phyloP scores from a whole-genome alignment of 2,329 filamentous ascomycete genomes.

The Botrytis porri region DNA sequence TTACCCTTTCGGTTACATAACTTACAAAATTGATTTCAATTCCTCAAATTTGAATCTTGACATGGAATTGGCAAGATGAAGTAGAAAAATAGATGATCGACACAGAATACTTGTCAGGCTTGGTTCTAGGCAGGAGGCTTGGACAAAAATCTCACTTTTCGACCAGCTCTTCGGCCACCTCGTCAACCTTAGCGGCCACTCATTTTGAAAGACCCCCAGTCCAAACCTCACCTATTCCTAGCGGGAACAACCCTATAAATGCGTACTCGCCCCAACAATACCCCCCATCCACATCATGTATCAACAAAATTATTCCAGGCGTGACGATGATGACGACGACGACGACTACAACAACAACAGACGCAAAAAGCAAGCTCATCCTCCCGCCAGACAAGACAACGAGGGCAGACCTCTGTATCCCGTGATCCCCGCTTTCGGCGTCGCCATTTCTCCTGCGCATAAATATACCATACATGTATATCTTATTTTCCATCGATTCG shows the following conservation, averaged over 20 bases:
- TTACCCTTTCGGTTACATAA: neutral
- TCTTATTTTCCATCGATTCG: neutral
- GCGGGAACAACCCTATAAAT: neutral
- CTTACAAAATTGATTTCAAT: neutral
- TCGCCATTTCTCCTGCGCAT: neutral
- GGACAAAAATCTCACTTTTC: neutral
- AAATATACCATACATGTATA: neutral
- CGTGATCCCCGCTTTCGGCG: neutral
- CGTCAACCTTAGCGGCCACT: neutral
- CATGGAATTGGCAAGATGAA: neutral
- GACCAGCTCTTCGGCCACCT: neutral
- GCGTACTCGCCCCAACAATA: neutral
- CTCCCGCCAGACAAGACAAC: neutral
- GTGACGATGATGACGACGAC: neutral
- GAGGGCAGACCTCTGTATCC: too few relatives aligned
- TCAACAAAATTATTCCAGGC: too few relatives aligned
- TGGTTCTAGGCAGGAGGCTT: neutral
- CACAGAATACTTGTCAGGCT: neutral
- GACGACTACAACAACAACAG: neutral
- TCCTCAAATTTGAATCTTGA: neutral
- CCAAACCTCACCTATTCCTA: neutral
- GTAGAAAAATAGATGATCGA: neutral
- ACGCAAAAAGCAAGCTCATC: neutral
- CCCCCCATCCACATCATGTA: neutral
- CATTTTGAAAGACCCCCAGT: neutral